A percentile compares a stretch with the other conserved stretches of the same genome.
Conservation (phyloP, 2,329 filamentous ascomycete species). For the Fusarium begoniae region DNA sequence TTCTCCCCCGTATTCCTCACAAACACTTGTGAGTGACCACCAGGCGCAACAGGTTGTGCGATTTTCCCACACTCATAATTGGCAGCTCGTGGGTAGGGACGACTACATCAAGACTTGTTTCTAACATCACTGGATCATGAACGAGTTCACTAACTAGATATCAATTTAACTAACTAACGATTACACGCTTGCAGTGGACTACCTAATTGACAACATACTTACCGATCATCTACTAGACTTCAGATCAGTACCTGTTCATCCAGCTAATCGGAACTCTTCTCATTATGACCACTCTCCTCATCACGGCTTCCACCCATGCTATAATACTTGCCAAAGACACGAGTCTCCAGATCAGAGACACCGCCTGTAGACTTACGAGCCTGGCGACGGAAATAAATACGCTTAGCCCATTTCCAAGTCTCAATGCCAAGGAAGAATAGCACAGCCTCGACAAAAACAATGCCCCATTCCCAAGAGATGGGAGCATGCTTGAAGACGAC, state of each 20-base stretch:
- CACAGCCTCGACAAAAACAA: slow-evolving; percentile 62
- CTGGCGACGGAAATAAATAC: slow-evolving; percentile 51
- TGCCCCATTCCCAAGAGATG: slow-evolving; percentile 69
- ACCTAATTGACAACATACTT: not conserved
- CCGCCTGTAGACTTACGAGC: slow-evolving; percentile 34
- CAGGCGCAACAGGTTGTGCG: not conserved
- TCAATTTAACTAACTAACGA: not conserved
- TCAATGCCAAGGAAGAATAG: slow-evolving; percentile 69
- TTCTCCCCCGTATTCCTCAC: too few relatives aligned
- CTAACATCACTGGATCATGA: too few relatives aligned
- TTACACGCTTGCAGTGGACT: not conserved
- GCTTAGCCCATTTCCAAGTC: slow-evolving; percentile 66
- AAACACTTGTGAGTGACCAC: not conserved
- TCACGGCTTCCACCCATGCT: slow-evolving; percentile 35
- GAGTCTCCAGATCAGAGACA: slow-evolving; percentile 45
- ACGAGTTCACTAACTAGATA: not conserved
- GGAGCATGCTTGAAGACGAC: slow-evolving; percentile 66
- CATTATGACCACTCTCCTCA: slow-evolving; percentile 19
- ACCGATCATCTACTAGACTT: not conserved
- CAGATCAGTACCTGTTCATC: not conserved
- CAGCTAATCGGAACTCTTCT: slow-evolving; percentile 1
- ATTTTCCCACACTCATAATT: too few relatives aligned
- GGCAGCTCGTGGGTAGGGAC: too few relatives aligned
- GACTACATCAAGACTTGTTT: not conserved
- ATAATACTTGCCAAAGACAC: slow-evolving; percentile 48